These are phyloP conservation scores for Lithospermum erythrorhizon DNA, from an alignment of 257 asterid genomes.

Conservation along the genomic window DNA sequence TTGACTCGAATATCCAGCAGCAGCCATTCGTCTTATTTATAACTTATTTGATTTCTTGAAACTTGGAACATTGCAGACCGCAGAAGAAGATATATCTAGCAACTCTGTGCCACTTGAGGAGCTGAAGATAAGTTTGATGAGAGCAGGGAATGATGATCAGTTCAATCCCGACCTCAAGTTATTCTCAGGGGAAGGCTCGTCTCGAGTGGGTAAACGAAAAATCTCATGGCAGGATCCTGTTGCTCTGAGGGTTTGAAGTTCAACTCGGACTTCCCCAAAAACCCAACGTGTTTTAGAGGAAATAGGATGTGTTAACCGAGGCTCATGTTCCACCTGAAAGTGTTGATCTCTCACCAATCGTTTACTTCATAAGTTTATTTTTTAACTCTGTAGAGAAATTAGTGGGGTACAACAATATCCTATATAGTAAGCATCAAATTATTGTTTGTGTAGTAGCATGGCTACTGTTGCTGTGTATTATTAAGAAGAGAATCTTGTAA, in stretches of 20 bases:
- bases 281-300: too few relatives aligned
- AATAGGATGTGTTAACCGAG: neutral
- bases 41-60: neutral
- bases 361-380: neutral
- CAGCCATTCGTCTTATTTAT: too few relatives aligned
- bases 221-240: conserved; percentile 93
- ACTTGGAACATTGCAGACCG: conserved; percentile 29
- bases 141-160: conserved; percentile 52
- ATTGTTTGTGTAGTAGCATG: neutral
- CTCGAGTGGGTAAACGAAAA: conserved; percentile 65
- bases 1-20: neutral
- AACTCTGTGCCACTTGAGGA: conserved; percentile 39
- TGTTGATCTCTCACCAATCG: neutral
- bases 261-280: neutral
- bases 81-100: conserved; percentile 49
- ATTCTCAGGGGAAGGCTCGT: conserved; percentile 56
- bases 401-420: neutral
- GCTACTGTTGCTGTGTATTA: neutral
- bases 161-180: conserved; percentile 43
- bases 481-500: neutral
- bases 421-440: neutral
- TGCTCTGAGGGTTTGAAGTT: conserved; percentile 64
- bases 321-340: neutral
- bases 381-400: neutral
- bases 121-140: conserved; percentile 26